phyloP scores from a whole-genome alignment of 805 yeast genomes.

The Candida berthetii region DNA sequence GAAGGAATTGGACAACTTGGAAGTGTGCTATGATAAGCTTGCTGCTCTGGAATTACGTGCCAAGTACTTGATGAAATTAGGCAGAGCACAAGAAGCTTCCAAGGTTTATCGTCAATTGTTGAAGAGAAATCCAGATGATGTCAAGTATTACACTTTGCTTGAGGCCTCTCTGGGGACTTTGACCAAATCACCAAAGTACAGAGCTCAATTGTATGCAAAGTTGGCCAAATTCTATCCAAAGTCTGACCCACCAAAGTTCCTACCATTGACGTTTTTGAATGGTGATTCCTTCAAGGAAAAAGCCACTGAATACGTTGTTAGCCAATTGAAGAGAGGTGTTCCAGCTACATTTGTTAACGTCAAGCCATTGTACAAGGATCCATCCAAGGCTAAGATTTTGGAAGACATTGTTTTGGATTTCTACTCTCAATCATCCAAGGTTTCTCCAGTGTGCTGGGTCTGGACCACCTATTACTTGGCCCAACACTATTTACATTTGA shows the following conservation, averaged over 20 bases:
- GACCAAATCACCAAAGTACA: constrained; percentile 36
- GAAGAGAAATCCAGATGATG: constrained; percentile 81
- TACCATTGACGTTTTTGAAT: constrained; percentile 70
- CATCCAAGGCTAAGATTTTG: constrained; percentile 29
- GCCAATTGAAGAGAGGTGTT: constrained; percentile 70
- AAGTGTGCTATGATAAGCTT: constrained; percentile 48
- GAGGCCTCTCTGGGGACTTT: constrained; percentile 58
- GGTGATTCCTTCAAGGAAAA: constrained; percentile 44
- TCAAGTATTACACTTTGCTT: constrained; percentile 55
- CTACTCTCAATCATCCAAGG: constrained; percentile 22
- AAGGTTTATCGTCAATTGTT: constrained; percentile 60
- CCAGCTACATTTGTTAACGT: constrained; percentile 87
- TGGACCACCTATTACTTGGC: constrained; percentile 80
- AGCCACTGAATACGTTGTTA: constrained; percentile 47
- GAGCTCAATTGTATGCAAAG: constrained; percentile 57
- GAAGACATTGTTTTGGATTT: constrained; percentile 50
- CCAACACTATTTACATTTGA: constrained; percentile 62
- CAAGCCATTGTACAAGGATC: constrained; percentile 64
- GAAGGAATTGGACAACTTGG: constrained; percentile 53
- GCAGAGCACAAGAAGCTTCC: constrained; percentile 57
- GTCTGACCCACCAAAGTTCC: constrained; percentile 71
- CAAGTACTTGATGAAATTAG: constrained; percentile 51
- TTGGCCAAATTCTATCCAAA: constrained; percentile 70
- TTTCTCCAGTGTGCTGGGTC: constrained; percentile 29
- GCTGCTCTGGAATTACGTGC: constrained; percentile 66